Evolutionary conservation across 148 eudicot genomes (phyloP).

Genomic region (Linanthus parryae): DNA sequence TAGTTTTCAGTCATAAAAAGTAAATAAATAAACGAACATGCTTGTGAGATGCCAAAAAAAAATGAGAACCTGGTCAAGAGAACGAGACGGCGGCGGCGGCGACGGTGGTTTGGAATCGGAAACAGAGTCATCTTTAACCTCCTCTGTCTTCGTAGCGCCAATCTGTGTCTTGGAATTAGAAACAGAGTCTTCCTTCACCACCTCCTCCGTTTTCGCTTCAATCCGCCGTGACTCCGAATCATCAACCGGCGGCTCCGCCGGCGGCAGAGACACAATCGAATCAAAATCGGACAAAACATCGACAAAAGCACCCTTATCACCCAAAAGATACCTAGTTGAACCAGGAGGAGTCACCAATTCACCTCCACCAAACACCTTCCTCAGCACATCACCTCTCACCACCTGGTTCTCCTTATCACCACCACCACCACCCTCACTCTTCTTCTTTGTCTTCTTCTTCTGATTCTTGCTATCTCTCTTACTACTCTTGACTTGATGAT

Average conservation of each 20-base stretch:
- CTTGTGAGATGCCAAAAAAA: background rate
- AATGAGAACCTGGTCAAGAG: slow-evolving; percentile 34
- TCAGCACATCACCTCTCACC: slow-evolving; percentile 19
- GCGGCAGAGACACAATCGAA: slow-evolving; percentile 22
- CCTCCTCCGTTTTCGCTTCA: background rate
- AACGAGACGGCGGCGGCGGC: slow-evolving; percentile 9
- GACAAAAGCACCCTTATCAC: slow-evolving; percentile 24
- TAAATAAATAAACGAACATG: background rate
- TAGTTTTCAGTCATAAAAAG: background rate
- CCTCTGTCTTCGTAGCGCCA: slow-evolving; percentile 7
- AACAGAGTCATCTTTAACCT: slow-evolving; percentile 5
- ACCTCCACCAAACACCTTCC: no score
- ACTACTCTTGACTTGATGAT: slow-evolving; percentile 4
- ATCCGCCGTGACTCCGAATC: no score
- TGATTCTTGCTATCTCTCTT: background rate
- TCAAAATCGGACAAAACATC: slow-evolving; percentile 35
- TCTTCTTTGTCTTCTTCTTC: slow-evolving; percentile 8
- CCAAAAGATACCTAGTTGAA: slow-evolving; percentile 65
- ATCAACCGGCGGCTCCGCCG: background rate
- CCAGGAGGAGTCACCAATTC: slow-evolving; percentile 55
- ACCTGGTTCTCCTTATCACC: slow-evolving; percentile 10
- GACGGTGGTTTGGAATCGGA: slow-evolving; percentile 7
- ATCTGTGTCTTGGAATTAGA: background rate
- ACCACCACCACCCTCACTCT: background rate
- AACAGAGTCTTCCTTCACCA: background rate